These are phyloP conservation scores for Kazachstania sp. DNA, from an alignment of 1,139 yeast species.

Conservation along the genomic window DNA sequence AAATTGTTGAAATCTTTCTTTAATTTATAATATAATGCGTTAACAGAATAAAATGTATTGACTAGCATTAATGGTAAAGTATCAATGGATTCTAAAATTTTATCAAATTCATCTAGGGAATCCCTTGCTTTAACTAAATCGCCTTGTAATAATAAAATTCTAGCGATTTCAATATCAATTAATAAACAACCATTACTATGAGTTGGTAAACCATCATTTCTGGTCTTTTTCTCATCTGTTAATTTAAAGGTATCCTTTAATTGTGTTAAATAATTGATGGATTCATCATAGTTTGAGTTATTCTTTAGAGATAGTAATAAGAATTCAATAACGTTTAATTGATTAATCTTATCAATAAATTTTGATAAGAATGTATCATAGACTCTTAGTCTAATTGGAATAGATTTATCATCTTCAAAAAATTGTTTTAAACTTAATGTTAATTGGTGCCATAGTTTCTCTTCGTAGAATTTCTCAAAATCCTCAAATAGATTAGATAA, in stretches of 20 bases:
- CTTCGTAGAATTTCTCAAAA: conserved; percentile 79
- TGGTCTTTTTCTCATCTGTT: conserved; percentile 33
- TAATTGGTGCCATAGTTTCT: conserved; percentile 75
- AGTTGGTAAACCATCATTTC: conserved; percentile 28
- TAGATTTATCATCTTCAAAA: conserved; percentile 46
- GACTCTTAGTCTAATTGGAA: conserved; percentile 51
- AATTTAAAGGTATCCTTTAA: conserved; percentile 39
- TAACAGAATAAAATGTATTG: conserved; percentile 76
- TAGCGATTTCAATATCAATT: conserved; percentile 70
- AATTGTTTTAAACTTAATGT: conserved; percentile 59
- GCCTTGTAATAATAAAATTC: conserved; percentile 52
- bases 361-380: conserved; percentile 62
- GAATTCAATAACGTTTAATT: conserved; percentile 69
- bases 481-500: conserved; percentile 60
- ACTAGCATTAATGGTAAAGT: conserved; percentile 62
- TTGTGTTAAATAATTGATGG: conserved; percentile 47
- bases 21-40: conserved; percentile 66
- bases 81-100: conserved; percentile 51
- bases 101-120: conserved; percentile 53
- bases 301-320: conserved; percentile 51
- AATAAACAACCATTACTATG: conserved; percentile 43
- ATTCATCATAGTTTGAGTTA: conserved; percentile 40
- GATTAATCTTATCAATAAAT: conserved; percentile 66
- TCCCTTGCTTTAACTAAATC: conserved; percentile 59
- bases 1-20: conserved; percentile 71